phyloP scores from a whole-genome alignment of 331 rosid genomes.

The Malus hybrid region DNA sequence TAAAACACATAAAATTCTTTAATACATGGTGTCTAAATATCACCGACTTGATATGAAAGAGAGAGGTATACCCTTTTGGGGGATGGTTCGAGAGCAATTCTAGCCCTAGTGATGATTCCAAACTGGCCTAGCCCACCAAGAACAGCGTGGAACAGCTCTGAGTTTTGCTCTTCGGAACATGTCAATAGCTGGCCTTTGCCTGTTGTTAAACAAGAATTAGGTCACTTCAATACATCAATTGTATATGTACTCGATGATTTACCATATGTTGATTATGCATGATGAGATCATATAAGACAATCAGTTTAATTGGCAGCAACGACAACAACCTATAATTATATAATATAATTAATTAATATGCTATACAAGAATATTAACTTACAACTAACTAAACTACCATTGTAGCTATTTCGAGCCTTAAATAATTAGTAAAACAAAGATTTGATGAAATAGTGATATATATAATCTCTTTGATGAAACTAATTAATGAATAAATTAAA shows the following conservation, averaged over 20 bases:
- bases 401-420: background rate
- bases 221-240: background rate
- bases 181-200: slow-evolving; percentile 78
- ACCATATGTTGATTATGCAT: background rate
- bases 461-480: background rate
- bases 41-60: background rate
- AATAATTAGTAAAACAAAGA: no score
- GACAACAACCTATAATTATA: background rate
- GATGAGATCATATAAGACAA: background rate
- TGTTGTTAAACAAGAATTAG: slow-evolving; percentile 20
- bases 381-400: background rate
- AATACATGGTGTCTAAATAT: background rate
- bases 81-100: slow-evolving; percentile 83
- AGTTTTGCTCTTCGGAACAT: slow-evolving; percentile 67
- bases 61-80: slow-evolving; percentile 57
- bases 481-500: no score
- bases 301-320: background rate
- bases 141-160: slow-evolving; percentile 79
- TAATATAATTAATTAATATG: background rate
- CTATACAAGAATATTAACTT: background rate
- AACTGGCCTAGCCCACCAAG: slow-evolving; percentile 97
- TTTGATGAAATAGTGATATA: background rate
- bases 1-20: no score
- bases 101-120: slow-evolving; percentile 90
- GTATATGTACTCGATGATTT: background rate